Percentiles rank a stretch among this genome's conserved stretches.
Conservation (phyloP, 1,284 basidiomycete species). For the Exobasidium cylindrosporum region DNA sequence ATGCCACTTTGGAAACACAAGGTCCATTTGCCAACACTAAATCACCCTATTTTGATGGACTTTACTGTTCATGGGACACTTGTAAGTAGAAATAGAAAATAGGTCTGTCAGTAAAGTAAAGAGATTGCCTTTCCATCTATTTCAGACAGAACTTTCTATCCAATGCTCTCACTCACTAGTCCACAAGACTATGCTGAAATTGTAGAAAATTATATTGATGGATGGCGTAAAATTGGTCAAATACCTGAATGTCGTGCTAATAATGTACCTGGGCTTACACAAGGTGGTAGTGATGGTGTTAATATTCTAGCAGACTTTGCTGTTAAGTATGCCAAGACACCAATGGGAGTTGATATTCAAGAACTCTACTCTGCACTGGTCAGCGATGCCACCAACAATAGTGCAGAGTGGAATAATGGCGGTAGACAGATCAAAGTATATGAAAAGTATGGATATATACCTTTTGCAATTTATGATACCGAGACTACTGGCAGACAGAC, state of each 20-base stretch:
- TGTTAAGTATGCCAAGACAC: conserved; percentile 33
- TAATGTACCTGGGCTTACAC: conserved; percentile 30
- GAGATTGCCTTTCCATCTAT: conserved; percentile 17
- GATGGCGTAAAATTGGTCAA: conserved; percentile 37
- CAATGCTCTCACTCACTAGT: conserved; percentile 37
- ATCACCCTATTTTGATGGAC: conserved; percentile 36
- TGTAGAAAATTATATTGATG: conserved; percentile 45
- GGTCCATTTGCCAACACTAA: conserved; percentile 20
- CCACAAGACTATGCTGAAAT: conserved; percentile 42
- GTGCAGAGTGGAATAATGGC: conserved; percentile 36
- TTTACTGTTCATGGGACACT: conserved; percentile 26
- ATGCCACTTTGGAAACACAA: conserved; percentile 31
- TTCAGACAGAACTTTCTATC: conserved; percentile 33
- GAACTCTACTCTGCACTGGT: conserved; percentile 37
- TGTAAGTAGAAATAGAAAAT: conserved; percentile 10
- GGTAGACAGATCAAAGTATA: conserved; percentile 31
- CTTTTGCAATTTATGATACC: conserved; percentile 37
- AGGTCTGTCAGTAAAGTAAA: neutral
- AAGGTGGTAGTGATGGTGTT: conserved; percentile 33
- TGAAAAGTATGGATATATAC: conserved; percentile 35
- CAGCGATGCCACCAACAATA: conserved; percentile 56
- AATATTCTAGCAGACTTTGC: conserved; percentile 40
- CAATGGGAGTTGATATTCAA: conserved; percentile 32
- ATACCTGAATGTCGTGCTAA: conserved; percentile 48
- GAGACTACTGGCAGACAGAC: conserved; percentile 39